Evolutionary conservation across 306 rosid species (phyloP).

Genomic region (Leucaena leucocephala): DNA sequence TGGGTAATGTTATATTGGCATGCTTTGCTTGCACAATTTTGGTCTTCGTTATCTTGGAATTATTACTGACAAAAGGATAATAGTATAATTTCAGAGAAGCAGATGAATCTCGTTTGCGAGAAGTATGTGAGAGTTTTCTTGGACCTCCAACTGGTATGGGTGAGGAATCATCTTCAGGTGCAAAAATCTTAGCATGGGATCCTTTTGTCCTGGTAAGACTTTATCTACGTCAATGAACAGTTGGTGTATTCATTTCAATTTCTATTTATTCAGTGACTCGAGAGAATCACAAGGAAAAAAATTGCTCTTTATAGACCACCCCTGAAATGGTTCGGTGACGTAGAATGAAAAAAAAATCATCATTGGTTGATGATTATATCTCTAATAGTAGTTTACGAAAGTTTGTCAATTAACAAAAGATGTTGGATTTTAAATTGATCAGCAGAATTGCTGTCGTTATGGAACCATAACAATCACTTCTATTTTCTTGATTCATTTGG

Average conservation of each 20-base stretch:
- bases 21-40: conserved; percentile 10
- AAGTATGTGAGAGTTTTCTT: conserved; percentile 92
- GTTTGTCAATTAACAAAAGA: background rate
- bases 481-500: conserved; percentile 29
- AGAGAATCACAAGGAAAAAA: background rate
- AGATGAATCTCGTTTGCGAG: conserved; percentile 92
- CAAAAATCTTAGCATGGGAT: conserved; percentile 81
- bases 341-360: background rate
- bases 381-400: background rate
- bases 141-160: conserved; percentile 99
- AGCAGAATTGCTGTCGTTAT: background rate
- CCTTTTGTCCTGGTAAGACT: conserved; percentile 86
- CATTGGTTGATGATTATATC: conserved; percentile 9
- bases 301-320: background rate
- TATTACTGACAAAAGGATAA: conserved; percentile 30
- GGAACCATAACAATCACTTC: conserved; percentile 4
- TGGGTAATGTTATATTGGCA: conserved; percentile 1
- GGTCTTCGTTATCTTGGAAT: conserved; percentile 24
- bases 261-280: background rate
- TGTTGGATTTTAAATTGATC: background rate
- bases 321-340: background rate
- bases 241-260: background rate
- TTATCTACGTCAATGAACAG: background rate
- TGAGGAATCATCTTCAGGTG: conserved; percentile 56
- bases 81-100: conserved; percentile 80